Conservation (phyloP, 148 eudicot genomes). For the Diospyros kaki region DNA sequence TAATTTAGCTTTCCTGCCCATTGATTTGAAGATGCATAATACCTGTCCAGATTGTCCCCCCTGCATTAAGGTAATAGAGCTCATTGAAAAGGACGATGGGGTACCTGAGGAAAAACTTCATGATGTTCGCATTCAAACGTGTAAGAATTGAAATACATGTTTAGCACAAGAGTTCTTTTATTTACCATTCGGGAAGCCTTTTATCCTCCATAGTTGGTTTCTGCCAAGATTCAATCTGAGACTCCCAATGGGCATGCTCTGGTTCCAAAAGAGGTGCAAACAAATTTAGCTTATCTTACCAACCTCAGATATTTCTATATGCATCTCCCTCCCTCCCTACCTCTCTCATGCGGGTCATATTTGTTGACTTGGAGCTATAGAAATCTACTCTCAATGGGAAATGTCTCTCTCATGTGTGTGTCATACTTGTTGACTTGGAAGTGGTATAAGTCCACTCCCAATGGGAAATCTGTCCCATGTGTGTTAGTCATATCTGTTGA, state of each 20-base stretch:
- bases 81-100: slow-evolving; percentile 22
- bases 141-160: neutral
- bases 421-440: too few species aligned
- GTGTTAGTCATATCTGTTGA: too few species aligned
- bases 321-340: neutral
- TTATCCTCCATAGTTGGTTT: slow-evolving; percentile 73
- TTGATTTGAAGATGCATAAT: neutral
- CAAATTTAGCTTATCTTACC: neutral
- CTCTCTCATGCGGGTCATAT: neutral
- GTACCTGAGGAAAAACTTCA: slow-evolving; percentile 16
- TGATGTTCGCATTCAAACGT: neutral
- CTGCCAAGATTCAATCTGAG: slow-evolving; percentile 96
- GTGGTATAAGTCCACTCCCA: too few species aligned
- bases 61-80: slow-evolving; percentile 24
- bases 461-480: too few species aligned
- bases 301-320: neutral
- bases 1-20: neutral
- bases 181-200: slow-evolving; percentile 84
- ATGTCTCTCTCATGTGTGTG: too few species aligned
- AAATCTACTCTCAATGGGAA: too few species aligned
- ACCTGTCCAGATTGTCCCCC: slow-evolving; percentile 29
- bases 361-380: too few species aligned
- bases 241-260: slow-evolving; percentile 53
- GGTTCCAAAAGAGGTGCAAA: neutral
- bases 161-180: neutral